phyloP scores from a whole-genome alignment of 805 yeast species.

The Saccharomyces eubayanus region DNA sequence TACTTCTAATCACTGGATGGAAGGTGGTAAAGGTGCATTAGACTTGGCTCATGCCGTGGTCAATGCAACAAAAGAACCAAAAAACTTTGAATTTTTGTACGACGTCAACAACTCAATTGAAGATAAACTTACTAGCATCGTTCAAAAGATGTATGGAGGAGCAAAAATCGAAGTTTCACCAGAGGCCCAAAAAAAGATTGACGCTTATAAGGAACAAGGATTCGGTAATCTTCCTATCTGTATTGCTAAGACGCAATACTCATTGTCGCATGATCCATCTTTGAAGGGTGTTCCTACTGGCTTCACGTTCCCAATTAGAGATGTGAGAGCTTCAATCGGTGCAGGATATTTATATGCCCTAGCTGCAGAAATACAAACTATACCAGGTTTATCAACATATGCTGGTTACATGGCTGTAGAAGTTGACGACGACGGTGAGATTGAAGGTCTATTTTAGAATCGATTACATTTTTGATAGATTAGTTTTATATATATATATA shows the following conservation, averaged over 20 bases:
- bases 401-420: conserved; percentile 97
- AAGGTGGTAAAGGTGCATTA: conserved; percentile 89
- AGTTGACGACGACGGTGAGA: conserved; percentile 80
- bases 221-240: conserved; percentile 88
- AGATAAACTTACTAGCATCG: conserved; percentile 70
- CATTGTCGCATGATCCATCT: conserved; percentile 86
- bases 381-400: conserved; percentile 94
- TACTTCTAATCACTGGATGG: conserved; percentile 87
- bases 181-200: conserved; percentile 73
- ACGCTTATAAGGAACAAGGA: conserved; percentile 76
- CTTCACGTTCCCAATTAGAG: conserved; percentile 88
- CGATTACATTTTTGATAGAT: background rate
- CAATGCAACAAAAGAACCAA: conserved; percentile 54
- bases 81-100: conserved; percentile 56
- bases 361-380: conserved; percentile 95
- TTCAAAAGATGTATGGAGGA: conserved; percentile 89
- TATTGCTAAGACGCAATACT: conserved; percentile 95
- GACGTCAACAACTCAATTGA: conserved; percentile 65
- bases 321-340: conserved; percentile 88
- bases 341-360: conserved; percentile 95
- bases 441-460: conserved; percentile 75
- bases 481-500: background rate
- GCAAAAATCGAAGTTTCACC: conserved; percentile 72
- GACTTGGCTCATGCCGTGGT: conserved; percentile 78
- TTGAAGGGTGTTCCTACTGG: conserved; percentile 94